Evolutionary conservation across 306 rosid species (phyloP).

Genomic region (Hippophae rhamnoides): DNA sequence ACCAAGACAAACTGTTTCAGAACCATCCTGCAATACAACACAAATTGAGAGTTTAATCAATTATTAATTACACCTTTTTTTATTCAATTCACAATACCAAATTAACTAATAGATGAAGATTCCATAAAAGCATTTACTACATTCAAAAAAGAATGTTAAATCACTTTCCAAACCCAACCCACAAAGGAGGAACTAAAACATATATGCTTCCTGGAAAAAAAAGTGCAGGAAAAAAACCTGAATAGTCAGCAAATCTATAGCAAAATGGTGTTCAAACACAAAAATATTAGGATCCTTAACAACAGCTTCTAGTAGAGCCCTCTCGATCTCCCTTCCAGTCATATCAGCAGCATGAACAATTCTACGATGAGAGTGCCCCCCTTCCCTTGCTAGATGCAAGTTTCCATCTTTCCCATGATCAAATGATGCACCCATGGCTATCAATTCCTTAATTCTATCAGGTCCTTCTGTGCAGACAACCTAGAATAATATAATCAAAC

Average conservation of each 20-base stretch:
- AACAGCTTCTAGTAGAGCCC: slow-evolving; percentile 62
- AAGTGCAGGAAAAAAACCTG: slow-evolving; percentile 46
- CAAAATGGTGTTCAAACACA: slow-evolving; percentile 85
- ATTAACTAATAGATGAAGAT: no score
- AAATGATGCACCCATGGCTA: slow-evolving; percentile 88
- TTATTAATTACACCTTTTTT: no score
- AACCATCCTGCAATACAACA: slow-evolving; percentile 47
- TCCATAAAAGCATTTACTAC: no score
- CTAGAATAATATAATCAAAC: slow-evolving; percentile 34
- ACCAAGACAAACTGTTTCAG: slow-evolving; percentile 67
- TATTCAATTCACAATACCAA: no score
- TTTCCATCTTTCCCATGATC: slow-evolving; percentile 92
- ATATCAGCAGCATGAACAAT: slow-evolving; percentile 93
- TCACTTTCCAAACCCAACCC: neutral
- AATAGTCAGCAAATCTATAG: slow-evolving; percentile 78
- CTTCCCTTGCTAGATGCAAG: slow-evolving; percentile 83
- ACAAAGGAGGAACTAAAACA: slow-evolving; percentile 3
- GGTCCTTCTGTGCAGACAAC: slow-evolving; percentile 98
- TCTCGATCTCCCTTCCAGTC: slow-evolving; percentile 93
- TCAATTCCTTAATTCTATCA: slow-evolving; percentile 78
- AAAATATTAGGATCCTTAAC: slow-evolving; percentile 60
- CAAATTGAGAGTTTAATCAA: no score
- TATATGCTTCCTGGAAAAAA: neutral
- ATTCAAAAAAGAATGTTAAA: neutral
- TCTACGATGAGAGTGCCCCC: slow-evolving; percentile 87